phyloP scores from a whole-genome alignment of 78 protist species.

The slime mould (Dictyostelium discoideum) region DNA sequence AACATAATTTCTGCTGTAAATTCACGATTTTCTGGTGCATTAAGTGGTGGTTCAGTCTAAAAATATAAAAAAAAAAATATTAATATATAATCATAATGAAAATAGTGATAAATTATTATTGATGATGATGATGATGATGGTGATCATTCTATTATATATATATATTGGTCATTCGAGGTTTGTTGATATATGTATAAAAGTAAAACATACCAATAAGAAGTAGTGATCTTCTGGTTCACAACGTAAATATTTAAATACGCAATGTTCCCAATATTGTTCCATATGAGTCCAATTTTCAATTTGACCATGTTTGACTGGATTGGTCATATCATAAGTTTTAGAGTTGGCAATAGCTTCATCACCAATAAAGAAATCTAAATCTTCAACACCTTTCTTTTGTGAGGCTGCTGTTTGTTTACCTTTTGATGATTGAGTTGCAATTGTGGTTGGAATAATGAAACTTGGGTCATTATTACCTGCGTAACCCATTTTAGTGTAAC shows the following conservation, averaged over 20 bases:
- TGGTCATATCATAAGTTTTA: slow-evolving; percentile 81
- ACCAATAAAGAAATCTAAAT: slow-evolving; percentile 99
- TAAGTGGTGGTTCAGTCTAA: slow-evolving; percentile 99
- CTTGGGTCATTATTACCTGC: slow-evolving; percentile 97
- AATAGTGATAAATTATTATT: no score
- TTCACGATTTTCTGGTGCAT: slow-evolving; percentile 99
- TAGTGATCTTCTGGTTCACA: slow-evolving; percentile 99
- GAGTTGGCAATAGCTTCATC: slow-evolving; percentile 90
- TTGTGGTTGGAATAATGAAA: slow-evolving; percentile 97
- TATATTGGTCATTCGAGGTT: no score
- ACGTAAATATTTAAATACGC: slow-evolving; percentile 97
- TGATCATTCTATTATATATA: no score
- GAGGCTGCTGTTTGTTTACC: slow-evolving; percentile 84
- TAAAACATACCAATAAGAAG: slow-evolving; percentile 89
- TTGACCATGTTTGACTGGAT: slow-evolving; percentile 97
- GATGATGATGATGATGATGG: no score
- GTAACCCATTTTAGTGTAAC: slow-evolving; percentile 99
- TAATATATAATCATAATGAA: no score
- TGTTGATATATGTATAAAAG: no score
- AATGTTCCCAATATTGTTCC: slow-evolving; percentile 99
- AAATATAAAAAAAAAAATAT: no score
- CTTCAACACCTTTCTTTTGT: slow-evolving; percentile 93
- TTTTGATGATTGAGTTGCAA: slow-evolving; percentile 89
- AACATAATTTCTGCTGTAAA: slow-evolving; percentile 99
- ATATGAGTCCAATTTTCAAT: slow-evolving; percentile 98